Evolutionary conservation across 2,329 filamentous ascomycete genomes (phyloP).

Genomic region (Dissoconium aciculare): DNA sequence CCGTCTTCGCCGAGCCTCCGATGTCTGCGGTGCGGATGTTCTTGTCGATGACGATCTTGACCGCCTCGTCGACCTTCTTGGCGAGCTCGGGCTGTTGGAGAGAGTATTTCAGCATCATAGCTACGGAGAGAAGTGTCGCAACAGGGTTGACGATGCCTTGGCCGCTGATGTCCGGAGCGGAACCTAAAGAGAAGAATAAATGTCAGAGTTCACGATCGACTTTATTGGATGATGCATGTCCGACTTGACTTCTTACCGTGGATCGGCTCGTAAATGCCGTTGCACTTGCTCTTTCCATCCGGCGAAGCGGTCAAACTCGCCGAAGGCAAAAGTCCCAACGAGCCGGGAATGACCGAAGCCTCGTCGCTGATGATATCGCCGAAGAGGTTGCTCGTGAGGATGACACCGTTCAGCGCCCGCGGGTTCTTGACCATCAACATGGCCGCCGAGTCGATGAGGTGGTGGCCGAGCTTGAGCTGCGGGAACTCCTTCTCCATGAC

Average conservation of each 20-base stretch:
- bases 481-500: slow-evolving; percentile 82
- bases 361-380: slow-evolving; percentile 95
- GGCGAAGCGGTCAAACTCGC: slow-evolving; percentile 77
- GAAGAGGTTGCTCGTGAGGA: slow-evolving; percentile 87
- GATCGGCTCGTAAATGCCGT: slow-evolving; percentile 95
- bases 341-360: slow-evolving; percentile 85
- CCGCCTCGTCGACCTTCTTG: slow-evolving; percentile 64
- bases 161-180: slow-evolving; percentile 84
- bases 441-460: slow-evolving; percentile 89
- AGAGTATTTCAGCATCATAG: slow-evolving; percentile 94
- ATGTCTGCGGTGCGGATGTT: slow-evolving; percentile 73
- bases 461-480: slow-evolving; percentile 66
- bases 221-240: too few species aligned
- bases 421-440: slow-evolving; percentile 98
- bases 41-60: slow-evolving; percentile 62
- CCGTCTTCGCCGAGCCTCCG: slow-evolving; percentile 58
- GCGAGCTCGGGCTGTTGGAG: slow-evolving; percentile 66
- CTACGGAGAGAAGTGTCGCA: slow-evolving; percentile 77
- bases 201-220: too few species aligned
- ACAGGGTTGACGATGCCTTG: slow-evolving; percentile 75
- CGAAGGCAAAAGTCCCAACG: slow-evolving; percentile 73
- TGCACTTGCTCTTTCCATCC: slow-evolving; percentile 69
- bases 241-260: slow-evolving; percentile 68
- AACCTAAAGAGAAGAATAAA: slow-evolving; percentile 39
- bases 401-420: slow-evolving; percentile 68